Conservation (phyloP, 1,284 basidiomycete species). For the Ustilago sp. region DNA sequence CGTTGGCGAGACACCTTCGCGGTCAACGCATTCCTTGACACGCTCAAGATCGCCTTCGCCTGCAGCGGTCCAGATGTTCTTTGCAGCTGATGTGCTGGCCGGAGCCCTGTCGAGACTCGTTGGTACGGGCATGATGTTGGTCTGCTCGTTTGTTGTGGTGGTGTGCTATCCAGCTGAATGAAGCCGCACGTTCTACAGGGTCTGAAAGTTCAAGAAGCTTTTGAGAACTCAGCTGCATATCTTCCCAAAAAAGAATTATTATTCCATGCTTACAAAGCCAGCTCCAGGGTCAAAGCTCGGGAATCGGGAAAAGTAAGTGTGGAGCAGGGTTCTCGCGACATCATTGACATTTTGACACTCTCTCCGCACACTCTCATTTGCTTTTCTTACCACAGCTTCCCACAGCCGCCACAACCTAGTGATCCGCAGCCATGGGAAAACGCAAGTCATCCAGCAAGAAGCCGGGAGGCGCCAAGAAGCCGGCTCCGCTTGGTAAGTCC, state of each 20-base stretch:
- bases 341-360: slow-evolving; percentile 8
- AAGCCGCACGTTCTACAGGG: not conserved
- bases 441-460: slow-evolving; percentile 59
- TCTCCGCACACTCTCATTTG: not conserved
- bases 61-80: slow-evolving; percentile 68
- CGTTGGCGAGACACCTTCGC: slow-evolving; percentile 53
- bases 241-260: slow-evolving; percentile 26
- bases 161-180: not conserved
- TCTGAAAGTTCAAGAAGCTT: slow-evolving; percentile 4
- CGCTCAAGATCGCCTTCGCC: slow-evolving; percentile 64
- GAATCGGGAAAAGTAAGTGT: slow-evolving; percentile 8
- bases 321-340: slow-evolving; percentile 27
- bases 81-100: slow-evolving; percentile 10
- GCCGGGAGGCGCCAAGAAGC: slow-evolving; percentile 57
- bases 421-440: slow-evolving; percentile 51
- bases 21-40: slow-evolving; percentile 60
- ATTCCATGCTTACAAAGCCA: slow-evolving; percentile 11
- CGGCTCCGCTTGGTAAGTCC: slow-evolving; percentile 58
- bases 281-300: not conserved
- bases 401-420: not conserved
- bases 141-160: not conserved
- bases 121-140: slow-evolving; percentile 40
- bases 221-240: slow-evolving; percentile 15
- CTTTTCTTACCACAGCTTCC: slow-evolving; percentile 1
- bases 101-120: slow-evolving; percentile 22